These are phyloP conservation scores for Phytopythium ostracodes DNA, from an alignment of 352 stramenopile genomes.

Conservation along the genomic window DNA sequence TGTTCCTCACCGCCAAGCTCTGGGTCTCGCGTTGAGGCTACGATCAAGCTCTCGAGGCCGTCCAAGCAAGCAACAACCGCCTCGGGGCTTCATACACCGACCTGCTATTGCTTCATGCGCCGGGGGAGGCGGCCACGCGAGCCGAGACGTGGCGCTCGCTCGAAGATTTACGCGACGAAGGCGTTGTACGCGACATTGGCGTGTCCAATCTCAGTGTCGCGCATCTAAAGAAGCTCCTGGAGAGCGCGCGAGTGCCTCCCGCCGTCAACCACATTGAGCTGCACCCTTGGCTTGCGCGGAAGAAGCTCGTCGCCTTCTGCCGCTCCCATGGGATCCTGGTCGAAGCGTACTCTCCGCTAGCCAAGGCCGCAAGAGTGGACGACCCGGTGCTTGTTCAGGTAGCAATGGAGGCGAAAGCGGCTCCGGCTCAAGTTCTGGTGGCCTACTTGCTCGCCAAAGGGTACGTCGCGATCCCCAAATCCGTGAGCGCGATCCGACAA, in stretches of 20 bases:
- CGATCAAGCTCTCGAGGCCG: slow-evolving; percentile 32
- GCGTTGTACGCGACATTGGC: slow-evolving; percentile 58
- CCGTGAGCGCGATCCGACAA: slow-evolving; percentile 21
- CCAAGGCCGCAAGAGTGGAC: slow-evolving; percentile 16
- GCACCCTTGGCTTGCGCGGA: slow-evolving; percentile 39
- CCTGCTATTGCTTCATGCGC: slow-evolving; percentile 61
- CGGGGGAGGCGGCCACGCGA: slow-evolving; percentile 24
- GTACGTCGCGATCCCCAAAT: slow-evolving; percentile 41
- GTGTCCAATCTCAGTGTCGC: slow-evolving; percentile 74
- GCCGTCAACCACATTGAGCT: slow-evolving; percentile 60
- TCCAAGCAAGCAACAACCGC: slow-evolving; percentile 26
- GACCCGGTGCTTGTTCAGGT: slow-evolving; percentile 21
- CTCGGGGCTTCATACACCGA: slow-evolving; percentile 53
- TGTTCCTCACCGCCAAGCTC: slow-evolving; percentile 76
- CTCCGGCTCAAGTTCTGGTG: slow-evolving; percentile 32
- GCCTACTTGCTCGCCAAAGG: slow-evolving; percentile 28
- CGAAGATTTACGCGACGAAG: slow-evolving; percentile 22
- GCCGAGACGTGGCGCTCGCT: slow-evolving; percentile 28
- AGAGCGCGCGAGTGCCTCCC: slow-evolving; percentile 22
- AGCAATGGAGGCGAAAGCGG: slow-evolving; percentile 10
- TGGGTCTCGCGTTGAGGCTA: slow-evolving; percentile 45
- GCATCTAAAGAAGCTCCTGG: slow-evolving; percentile 65
- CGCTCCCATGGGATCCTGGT: slow-evolving; percentile 14
- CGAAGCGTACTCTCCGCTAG: slow-evolving; percentile 31
- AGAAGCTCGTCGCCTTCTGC: slow-evolving; percentile 41